Percentiles rank a stretch among this genome's conserved stretches.
These are phyloP conservation scores for Penicillium samsonianum DNA, from an alignment of 495 filamentous ascomycete genomes.

Conservation along the genomic window DNA sequence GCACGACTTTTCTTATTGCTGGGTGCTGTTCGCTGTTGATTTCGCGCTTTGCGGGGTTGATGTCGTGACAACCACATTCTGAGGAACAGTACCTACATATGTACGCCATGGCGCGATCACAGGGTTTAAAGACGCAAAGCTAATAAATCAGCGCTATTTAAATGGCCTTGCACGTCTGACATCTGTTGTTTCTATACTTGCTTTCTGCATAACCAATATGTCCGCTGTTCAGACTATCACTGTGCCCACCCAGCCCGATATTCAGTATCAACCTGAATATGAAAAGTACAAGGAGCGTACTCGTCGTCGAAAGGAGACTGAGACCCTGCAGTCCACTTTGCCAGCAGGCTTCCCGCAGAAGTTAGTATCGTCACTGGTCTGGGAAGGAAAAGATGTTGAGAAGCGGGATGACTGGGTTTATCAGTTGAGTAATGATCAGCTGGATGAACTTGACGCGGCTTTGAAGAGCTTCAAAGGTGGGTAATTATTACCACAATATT, in stretches of 20 bases:
- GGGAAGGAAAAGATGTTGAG: conserved; percentile 56
- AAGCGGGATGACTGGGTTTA: conserved; percentile 55
- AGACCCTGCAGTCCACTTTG: conserved; percentile 42
- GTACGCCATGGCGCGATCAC: conserved; percentile 18
- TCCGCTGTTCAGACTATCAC: conserved; percentile 30
- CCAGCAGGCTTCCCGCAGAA: conserved; percentile 54
- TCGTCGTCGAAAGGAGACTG: conserved; percentile 46
- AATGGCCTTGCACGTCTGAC: background rate
- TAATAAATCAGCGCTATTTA: conserved; percentile 2
- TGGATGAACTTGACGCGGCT: conserved; percentile 58
- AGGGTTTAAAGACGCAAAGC: background rate
- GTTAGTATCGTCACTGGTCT: conserved; percentile 54
- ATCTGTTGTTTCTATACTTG: background rate
- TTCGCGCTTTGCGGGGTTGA: conserved; percentile 20
- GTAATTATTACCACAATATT: background rate
- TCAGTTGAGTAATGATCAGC: conserved; percentile 44
- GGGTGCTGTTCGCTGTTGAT: background rate
- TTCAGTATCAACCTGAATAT: conserved; percentile 57
- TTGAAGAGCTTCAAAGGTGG: conserved; percentile 57
- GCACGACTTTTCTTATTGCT: too few relatives aligned
- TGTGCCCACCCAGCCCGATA: conserved; percentile 47
- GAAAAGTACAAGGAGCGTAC: conserved; percentile 56
- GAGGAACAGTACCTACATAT: too few relatives aligned
- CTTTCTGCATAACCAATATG: conserved; percentile 19
- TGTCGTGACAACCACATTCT: conserved; percentile 18